Percentiles rank a stretch among this genome's conserved stretches.
Conservation (phyloP, 1,284 basidiomycete genomes). For the Phaffia rhodozyma region DNA sequence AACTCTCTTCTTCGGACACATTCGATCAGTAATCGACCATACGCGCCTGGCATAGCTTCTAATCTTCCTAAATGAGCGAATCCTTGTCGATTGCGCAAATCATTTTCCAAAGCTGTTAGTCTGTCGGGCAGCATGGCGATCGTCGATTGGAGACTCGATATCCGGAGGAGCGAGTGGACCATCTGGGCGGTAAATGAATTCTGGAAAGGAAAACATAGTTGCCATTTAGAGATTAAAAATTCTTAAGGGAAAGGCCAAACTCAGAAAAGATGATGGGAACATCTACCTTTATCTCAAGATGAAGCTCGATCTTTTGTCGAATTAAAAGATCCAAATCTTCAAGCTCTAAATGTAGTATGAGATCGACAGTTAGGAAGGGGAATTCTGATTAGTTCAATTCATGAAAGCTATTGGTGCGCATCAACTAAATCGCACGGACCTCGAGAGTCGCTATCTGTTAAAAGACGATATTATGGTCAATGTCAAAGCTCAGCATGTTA, state of each 20-base stretch:
- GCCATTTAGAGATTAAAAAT: not conserved
- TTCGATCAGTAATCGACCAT: conserved; percentile 15
- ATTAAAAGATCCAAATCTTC: conserved; percentile 10
- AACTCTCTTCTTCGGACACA: conserved; percentile 8
- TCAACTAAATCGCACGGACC: not conserved
- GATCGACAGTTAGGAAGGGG: not conserved
- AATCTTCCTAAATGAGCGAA: conserved; percentile 14
- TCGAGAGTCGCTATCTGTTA: not conserved
- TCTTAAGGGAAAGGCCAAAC: not conserved
- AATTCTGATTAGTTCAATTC: no score
- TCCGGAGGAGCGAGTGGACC: conserved; percentile 13
- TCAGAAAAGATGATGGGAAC: not conserved
- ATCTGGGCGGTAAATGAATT: conserved; percentile 11
- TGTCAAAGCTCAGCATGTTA: no score
- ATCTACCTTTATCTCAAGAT: conserved; percentile 12
- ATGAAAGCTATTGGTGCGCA: no score
- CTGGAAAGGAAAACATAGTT: not conserved
- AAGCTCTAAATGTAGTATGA: not conserved
- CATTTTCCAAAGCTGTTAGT: conserved; percentile 1
- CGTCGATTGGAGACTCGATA: conserved; percentile 14
- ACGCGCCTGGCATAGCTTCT: conserved; percentile 7
- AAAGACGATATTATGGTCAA: no score
- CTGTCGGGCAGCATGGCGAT: conserved; percentile 7
- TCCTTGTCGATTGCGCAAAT: conserved; percentile 2
- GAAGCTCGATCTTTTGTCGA: conserved; percentile 13